Base-by-base conservation (phyloP, 306 rosid genomes). In the Biancaea sappan region DNA sequence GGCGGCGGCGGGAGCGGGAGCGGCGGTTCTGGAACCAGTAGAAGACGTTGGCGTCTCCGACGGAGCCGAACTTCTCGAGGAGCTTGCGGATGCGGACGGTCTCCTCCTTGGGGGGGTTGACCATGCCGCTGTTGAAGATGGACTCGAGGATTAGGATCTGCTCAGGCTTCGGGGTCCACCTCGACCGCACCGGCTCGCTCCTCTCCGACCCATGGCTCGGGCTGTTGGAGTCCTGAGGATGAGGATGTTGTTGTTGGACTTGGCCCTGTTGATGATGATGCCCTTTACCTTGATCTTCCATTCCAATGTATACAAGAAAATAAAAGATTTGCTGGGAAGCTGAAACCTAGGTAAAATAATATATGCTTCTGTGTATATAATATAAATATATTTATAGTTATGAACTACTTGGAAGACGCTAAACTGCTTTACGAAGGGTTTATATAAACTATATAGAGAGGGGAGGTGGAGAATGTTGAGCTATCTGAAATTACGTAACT, bases 51-150 rank as follows among this genome's bases (percentile, higher is more conserved):
- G 98, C 98, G 19, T 94, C 99, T 0, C 98, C 99, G 1, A 94
- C 98, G 0, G 89, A 21, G 7, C 99, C 99, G 40, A 94, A 94
- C 81, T 87, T 94, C 86, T 94, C 96, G 0, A 94, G 96, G 8
- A 94, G 69, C 70, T 86, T 92, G 22, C 99, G 74, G 32, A 94
- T 94, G 43, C 94, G 79, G 10, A 90, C 89, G 1, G 99, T 94
- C 74, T 94, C 98, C 3, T 92, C 99, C 48, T 92, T 94, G 0
- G 98, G 97, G 1, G 98, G 99, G 47, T 94, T 94, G 0, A 92
- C 97, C 98, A 92, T 94, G n/a, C 99, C 99, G 29, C 97, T 92
- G 88, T 94, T 94, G 93, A 94, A 94, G 82, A 94, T 94, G 65
- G 99, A 94, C 75, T 94, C 99, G 0, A 94, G 89, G 8, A 94